These are phyloP conservation scores for Buxus sempervirens DNA, from an alignment of 164 flowering plant species.

Conservation along the genomic window DNA sequence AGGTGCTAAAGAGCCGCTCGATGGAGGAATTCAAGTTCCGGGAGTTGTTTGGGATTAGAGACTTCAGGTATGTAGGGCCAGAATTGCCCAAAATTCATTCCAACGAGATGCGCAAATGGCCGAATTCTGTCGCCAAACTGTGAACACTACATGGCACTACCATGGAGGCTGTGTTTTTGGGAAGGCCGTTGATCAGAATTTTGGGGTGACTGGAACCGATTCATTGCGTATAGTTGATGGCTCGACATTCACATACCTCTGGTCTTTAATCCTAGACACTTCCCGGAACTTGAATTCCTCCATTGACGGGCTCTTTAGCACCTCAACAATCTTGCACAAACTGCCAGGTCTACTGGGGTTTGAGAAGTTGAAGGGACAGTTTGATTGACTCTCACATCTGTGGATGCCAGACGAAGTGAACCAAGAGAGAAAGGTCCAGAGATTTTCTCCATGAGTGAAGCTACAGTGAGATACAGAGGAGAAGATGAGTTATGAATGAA, in stretches of 20 bases:
- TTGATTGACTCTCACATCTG: slow-evolving; percentile 63
- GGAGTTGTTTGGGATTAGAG: slow-evolving; percentile 38
- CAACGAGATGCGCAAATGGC: slow-evolving; percentile 38
- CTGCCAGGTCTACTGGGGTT: too few species aligned
- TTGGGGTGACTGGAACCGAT: slow-evolving; percentile 52
- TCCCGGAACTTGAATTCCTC: too few species aligned
- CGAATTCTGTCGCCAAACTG: slow-evolving; percentile 70
- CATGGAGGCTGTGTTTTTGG: slow-evolving; percentile 89
- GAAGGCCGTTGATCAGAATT: slow-evolving; percentile 60
- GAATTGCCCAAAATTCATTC: slow-evolving; percentile 45
- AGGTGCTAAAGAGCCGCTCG: slow-evolving; percentile 43
- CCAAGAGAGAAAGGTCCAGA: slow-evolving; percentile 64
- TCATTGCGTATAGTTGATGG: slow-evolving; percentile 76
- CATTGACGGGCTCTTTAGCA: too few species aligned
- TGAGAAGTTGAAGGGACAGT: slow-evolving; percentile 63
- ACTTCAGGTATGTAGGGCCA: slow-evolving; percentile 64
- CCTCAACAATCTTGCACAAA: too few species aligned
- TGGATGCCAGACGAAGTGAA: slow-evolving; percentile 58
- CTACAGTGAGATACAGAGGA: slow-evolving; percentile 66
- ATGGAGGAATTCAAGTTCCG: slow-evolving; percentile 61
- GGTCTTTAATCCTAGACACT: too few species aligned
- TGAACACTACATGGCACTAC: slow-evolving; percentile 93
- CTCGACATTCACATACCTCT: slow-evolving; percentile 55
- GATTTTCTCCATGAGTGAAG: slow-evolving; percentile 73
- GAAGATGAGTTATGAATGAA: slow-evolving; percentile 30